Base-by-base conservation (phyloP, 139 green algal species). In the Tetradesmus lagerheimii region DNA sequence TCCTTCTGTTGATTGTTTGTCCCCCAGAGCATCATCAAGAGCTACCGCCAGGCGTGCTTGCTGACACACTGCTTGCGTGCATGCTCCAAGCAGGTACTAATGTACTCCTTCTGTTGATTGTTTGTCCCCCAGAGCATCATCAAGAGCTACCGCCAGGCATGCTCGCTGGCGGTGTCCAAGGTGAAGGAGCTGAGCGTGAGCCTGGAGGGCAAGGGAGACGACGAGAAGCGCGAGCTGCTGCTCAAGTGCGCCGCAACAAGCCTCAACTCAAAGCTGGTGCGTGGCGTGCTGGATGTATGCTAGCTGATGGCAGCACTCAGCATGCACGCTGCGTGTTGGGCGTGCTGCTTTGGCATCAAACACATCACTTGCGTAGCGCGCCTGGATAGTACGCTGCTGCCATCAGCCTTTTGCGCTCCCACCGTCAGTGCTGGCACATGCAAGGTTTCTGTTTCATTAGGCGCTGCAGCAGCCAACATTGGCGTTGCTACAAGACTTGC, bases 211-310 rank as follows among this genome's bases (percentile, higher is more conserved):
- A 96, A 96, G 87, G 29, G 64, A 31, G 90, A 92, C 6, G 92
- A 94, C 31, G 96, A 99, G 89, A 96, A 95, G 76, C 91, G 91
- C 23, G 91, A 96, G 45, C 89, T 99, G 91, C 95, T 99, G 83
- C 88, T 96, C 74, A 99, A 99, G 92, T 99, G 98, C 92, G 98
- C 98, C 18, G 95, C 94, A 87, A 99, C 98, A 35, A 97, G 95
- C 29, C 91, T 99, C 50, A 99, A 99, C 94, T 98, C 95, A 86
- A 99, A 99, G 92, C 96, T 99, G 89, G 97, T 99, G 76, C 37
- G 76, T 82, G 53, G 76, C 35, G 37, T 34, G 76, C 35, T 71
- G 57, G 1, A 31, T 71, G 57, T 4, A 31, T 5, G 57, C 57
- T n/a, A 27, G 23, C 25, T 27, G 57, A 2, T 71, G 20, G 2